A percentile compares a stretch with the other conserved stretches of the same genome.
phyloP scores from a whole-genome alignment of 1,139 yeast species.

The Debaryomycetaceae sp. region DNA sequence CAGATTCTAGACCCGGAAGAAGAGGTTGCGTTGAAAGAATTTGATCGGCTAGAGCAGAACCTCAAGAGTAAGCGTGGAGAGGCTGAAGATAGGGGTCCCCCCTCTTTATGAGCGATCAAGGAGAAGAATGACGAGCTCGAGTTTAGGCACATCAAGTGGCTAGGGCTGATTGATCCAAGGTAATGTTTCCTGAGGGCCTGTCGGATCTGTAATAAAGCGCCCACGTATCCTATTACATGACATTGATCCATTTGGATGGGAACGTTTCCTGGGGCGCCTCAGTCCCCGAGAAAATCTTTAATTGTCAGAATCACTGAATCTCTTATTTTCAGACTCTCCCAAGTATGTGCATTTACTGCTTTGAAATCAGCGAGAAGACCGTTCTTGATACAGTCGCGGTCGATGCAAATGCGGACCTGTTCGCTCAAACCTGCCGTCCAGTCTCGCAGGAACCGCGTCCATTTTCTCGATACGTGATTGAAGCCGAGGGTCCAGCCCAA shows the following conservation, averaged over 20 bases:
- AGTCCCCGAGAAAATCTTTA: neutral
- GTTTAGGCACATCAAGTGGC: no score
- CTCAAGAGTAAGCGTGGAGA: conserved; percentile 10
- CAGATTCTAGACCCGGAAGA: conserved; percentile 46
- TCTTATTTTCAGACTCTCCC: conserved; percentile 7
- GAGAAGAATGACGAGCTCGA: no score
- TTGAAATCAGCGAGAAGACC: conserved; percentile 28
- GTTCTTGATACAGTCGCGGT: conserved; percentile 27
- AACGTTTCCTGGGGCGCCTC: no score
- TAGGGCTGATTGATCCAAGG: no score
- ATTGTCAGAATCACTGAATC: conserved; percentile 6
- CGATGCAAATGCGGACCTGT: conserved; percentile 24
- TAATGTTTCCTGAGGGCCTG: no score
- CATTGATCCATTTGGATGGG: no score
- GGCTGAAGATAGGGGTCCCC: conserved; percentile 14
- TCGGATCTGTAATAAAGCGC: no score
- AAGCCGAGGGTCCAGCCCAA: conserved; percentile 37
- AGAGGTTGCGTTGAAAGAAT: conserved; percentile 51
- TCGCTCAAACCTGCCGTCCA: conserved; percentile 27
- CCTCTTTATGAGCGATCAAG: conserved; percentile 16
- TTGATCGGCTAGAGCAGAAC: conserved; percentile 51
- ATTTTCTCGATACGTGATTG: conserved; percentile 28
- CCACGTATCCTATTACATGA: no score
- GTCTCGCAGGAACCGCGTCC: conserved; percentile 19
- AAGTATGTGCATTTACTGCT: conserved; percentile 4